Evolutionary conservation across 2,329 filamentous ascomycete genomes (phyloP).

Genomic region (Diaporthe citriasiana): DNA sequence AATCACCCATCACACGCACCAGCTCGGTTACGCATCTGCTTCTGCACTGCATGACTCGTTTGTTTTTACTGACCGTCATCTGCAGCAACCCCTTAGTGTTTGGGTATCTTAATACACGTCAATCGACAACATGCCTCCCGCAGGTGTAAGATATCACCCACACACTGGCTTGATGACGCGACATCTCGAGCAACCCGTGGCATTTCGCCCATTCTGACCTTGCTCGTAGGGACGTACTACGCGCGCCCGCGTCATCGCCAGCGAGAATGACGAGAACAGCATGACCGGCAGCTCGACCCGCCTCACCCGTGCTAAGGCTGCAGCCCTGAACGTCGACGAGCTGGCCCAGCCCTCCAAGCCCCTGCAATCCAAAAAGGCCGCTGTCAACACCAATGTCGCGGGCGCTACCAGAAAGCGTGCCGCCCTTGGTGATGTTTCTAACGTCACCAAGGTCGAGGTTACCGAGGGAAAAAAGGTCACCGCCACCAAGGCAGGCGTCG

Average conservation of each 20-base stretch:
- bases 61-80: conserved; percentile 20
- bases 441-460: conserved; percentile 84
- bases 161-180: conserved; percentile 31
- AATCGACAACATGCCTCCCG: conserved; percentile 48
- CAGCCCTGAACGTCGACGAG: conserved; percentile 77
- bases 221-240: conserved; percentile 75
- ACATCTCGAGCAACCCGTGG: conserved; percentile 21
- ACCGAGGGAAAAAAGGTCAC: conserved; percentile 81
- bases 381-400: conserved; percentile 63
- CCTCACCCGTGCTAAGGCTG: conserved; percentile 93
- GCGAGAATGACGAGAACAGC: conserved; percentile 95
- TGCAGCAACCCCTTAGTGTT: conserved; percentile 38
- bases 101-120: conserved; percentile 38
- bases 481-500: conserved; percentile 74
- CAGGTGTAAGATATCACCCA: conserved; percentile 51
- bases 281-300: conserved; percentile 72
- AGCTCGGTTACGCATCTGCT: conserved; percentile 15
- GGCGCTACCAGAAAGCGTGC: conserved; percentile 76
- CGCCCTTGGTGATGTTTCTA: conserved; percentile 94
- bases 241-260: conserved; percentile 79
- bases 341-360: conserved; percentile 69
- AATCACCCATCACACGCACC: conserved; percentile 23
- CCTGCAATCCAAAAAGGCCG: conserved; percentile 79
- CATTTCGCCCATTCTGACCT: conserved; percentile 45
- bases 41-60: conserved; percentile 30